phyloP scores from a whole-genome alignment of 768 basidiomycete genomes.

The Vararia minispora region DNA sequence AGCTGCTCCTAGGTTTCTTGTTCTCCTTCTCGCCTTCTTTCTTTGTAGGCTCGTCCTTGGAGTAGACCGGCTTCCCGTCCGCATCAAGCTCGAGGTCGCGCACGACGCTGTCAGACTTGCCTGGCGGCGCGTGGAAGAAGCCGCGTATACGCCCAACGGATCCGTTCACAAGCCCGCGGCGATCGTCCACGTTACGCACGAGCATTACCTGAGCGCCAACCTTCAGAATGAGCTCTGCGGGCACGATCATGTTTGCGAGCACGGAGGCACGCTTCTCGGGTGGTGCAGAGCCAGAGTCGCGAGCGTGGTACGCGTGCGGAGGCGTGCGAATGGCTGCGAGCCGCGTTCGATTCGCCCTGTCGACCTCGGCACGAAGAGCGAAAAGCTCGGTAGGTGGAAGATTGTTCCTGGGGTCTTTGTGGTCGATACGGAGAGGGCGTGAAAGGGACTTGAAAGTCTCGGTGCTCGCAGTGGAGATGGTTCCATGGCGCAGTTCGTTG shows the following conservation, averaged over 20 bases:
- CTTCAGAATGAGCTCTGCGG: slow-evolving; percentile 43
- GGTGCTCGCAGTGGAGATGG: slow-evolving; percentile 34
- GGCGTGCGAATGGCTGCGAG: slow-evolving; percentile 36
- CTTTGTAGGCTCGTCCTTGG: slow-evolving; percentile 8
- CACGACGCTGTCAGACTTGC: slow-evolving; percentile 24
- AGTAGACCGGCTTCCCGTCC: slow-evolving; percentile 23
- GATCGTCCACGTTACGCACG: slow-evolving; percentile 54
- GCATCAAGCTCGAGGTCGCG: slow-evolving; percentile 22
- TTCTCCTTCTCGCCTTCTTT: slow-evolving; percentile 25
- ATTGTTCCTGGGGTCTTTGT: slow-evolving; percentile 19
- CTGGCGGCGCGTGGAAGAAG: slow-evolving; percentile 26
- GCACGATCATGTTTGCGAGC: slow-evolving; percentile 53
- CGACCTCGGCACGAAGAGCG: slow-evolving; percentile 59
- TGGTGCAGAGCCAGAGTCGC: slow-evolving; percentile 37
- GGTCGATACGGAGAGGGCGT: slow-evolving; percentile 24
- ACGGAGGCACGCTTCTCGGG: slow-evolving; percentile 37
- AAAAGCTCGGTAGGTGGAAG: slow-evolving; percentile 43
- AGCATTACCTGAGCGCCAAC: slow-evolving; percentile 56
- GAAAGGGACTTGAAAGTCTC: slow-evolving; percentile 36
- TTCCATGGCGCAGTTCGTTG: slow-evolving; percentile 65
- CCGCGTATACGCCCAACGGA: slow-evolving; percentile 51
- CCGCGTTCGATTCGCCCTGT: slow-evolving; percentile 45
- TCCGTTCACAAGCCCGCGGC: slow-evolving; percentile 50
- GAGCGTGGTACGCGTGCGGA: slow-evolving; percentile 32
- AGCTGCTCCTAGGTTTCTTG: background rate